Evolutionary conservation across 169 alveolate genomes (phyloP).

Genomic region (Theileria equi): DNA sequence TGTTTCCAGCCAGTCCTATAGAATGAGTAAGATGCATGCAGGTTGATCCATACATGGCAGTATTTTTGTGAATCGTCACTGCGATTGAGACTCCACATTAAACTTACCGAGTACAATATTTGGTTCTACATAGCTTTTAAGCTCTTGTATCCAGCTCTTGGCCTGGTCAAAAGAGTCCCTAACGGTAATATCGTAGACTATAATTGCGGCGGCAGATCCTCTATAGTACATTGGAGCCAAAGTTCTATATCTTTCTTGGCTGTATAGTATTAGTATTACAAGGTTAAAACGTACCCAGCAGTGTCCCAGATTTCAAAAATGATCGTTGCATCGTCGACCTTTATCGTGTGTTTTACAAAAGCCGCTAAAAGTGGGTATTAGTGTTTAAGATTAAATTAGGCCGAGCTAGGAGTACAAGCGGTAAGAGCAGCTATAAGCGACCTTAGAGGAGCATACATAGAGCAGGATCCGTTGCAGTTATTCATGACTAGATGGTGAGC

Average conservation of each 20-base stretch:
- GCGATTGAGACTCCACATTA: not conserved
- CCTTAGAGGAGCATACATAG: too few species aligned
- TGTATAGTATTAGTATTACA: not conserved
- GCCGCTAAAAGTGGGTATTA: slow-evolving; percentile 85
- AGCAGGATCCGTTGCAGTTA: too few species aligned
- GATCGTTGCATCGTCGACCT: slow-evolving; percentile 73
- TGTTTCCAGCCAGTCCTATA: slow-evolving; percentile 86
- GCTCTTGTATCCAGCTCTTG: slow-evolving; percentile 85
- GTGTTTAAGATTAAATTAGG: too few species aligned
- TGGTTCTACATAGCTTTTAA: slow-evolving; percentile 77
- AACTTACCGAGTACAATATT: slow-evolving; percentile 70
- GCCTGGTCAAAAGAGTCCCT: slow-evolving; percentile 85
- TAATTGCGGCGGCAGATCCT: slow-evolving; percentile 90
- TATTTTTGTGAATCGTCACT: not conserved
- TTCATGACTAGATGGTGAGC: too few species aligned
- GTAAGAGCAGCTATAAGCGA: too few species aligned
- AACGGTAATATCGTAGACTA: slow-evolving; percentile 85
- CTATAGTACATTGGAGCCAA: slow-evolving; percentile 88
- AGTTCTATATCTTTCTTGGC: slow-evolving; percentile 84
- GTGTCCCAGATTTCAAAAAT: slow-evolving; percentile 90
- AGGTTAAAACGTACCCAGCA: slow-evolving; percentile 71
- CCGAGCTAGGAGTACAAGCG: too few species aligned
- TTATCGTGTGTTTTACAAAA: slow-evolving; percentile 84
- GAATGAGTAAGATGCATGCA: slow-evolving; percentile 1
- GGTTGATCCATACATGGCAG: not conserved